Percentiles rank a stretch among this genome's conserved stretches.
Evolutionary conservation across 116 monocot species (phyloP).

Genomic region (Dioscorea cayenensis): DNA sequence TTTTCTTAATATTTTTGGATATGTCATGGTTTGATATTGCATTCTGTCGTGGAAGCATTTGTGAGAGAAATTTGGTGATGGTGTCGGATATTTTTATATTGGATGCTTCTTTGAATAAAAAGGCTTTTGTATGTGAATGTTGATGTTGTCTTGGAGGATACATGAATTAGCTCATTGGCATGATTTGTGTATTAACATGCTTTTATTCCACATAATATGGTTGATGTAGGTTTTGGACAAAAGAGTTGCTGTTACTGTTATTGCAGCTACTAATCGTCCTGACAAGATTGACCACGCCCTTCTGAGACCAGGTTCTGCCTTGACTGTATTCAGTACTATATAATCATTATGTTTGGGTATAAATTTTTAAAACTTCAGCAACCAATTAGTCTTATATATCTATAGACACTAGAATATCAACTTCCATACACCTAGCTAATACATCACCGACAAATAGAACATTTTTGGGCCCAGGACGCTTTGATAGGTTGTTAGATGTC

Average conservation of each 20-base stretch:
- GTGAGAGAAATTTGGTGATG: too few relatives aligned
- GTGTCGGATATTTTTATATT: too few relatives aligned
- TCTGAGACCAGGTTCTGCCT: conserved; percentile 66
- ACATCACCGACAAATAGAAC: background rate
- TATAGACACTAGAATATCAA: background rate
- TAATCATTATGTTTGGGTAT: too few relatives aligned
- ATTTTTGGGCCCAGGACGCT: conserved; percentile 47
- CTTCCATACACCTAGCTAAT: background rate
- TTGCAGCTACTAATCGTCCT: conserved; percentile 98
- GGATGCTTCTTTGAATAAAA: too few relatives aligned
- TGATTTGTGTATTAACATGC: too few relatives aligned
- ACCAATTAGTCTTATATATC: background rate
- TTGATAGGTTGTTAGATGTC: conserved; percentile 82
- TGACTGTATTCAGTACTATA: background rate
- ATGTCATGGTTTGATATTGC: too few relatives aligned
- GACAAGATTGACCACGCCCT: conserved; percentile 96
- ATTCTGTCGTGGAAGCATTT: too few relatives aligned
- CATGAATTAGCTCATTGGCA: too few relatives aligned
- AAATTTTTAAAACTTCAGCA: background rate
- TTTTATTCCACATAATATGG: background rate
- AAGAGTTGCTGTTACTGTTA: conserved; percentile 69
- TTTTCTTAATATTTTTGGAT: too few relatives aligned
- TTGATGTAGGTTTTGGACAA: conserved; percentile 66
- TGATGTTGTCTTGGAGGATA: too few relatives aligned
- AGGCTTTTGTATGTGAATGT: too few relatives aligned